Base-by-base conservation (phyloP, 139 green algal species). In the Closterium sp. region DNA sequence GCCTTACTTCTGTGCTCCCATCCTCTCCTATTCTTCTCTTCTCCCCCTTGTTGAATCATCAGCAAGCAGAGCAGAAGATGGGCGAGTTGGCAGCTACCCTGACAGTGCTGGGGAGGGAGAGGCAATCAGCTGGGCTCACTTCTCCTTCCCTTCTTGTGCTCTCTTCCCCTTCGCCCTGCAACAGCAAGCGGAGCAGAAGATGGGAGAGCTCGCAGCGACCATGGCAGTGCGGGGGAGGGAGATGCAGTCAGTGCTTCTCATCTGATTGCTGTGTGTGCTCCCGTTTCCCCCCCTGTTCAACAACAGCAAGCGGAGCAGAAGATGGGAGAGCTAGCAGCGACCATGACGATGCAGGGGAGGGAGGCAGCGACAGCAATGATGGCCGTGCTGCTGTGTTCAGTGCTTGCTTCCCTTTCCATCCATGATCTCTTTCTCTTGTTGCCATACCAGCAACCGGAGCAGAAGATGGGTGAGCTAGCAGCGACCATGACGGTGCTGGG, bases 171-270 rank as follows among this genome's bases (percentile, higher is more conserved):
- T 70, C 10, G 50, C 11, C 17, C 17, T 79, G 13, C 7, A 79
- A 4, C 91, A 93, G 88, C 86, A 31, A 30, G 91, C 91, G 32
- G 91, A 94, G 89, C 50, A 90, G 91, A 94, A 93, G 85, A 91
- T 94, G 91, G 19, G 22, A 0, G 91, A 94, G 10, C 85, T 93
- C n/a, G 28, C 91, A 24, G 28, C 50, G 9, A n/a, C 89, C 17
- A 89, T 94, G 91, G 28, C 91, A 10, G 89, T 92, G n/a, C 89
- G 93, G 62, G 91, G 91, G 31, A 94, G 93, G 89, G 91, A 94
- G 88, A 38, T 38, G 88, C 87, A 45, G 89, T 9, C 9, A 89
- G 62, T 27, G 62, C 11, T 79, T 13, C 45, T 70, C 45, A 70
- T n/a, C n/a, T n/a, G n/a, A n/a, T n/a, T n/a, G n/a, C n/a, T n/a